Base-by-base conservation (phyloP, 306 rosid genomes). In the Heteromeles arbutifolia region DNA sequence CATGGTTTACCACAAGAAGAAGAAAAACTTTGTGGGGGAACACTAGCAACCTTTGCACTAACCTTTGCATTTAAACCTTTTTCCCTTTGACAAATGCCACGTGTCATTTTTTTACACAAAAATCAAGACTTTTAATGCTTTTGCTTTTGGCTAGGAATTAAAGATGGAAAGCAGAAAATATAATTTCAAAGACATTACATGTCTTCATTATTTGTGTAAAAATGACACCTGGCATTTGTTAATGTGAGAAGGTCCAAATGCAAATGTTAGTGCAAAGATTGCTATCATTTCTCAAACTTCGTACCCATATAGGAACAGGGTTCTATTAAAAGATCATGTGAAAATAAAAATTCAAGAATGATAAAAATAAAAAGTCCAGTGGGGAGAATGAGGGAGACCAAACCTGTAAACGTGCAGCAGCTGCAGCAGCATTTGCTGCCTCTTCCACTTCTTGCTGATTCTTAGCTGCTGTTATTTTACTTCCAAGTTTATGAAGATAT, bases 401-500 rank as follows among this genome's bases (percentile, higher is more conserved):
- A 78, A 72, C 98, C 97, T 95, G 98, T 83, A 87, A 80, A 61
- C 92, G 92, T 17, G 98, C 98, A 61, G 97, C 96, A 57, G 88
- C 88, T 61, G 98, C 96, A 26, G 98, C 96, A 39, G 91, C 82
- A 83, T 80, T 88, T 76, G 98, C 95, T 54, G 96, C 96, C 91
- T 95, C 98, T 81, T 90, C 93, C 77, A 92, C 88, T 76, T 95
- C 97, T 85, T 95, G 98, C 77, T 90, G 96, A 79, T 69, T 89
- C 83, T 95, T 95, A 53, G 98, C 89, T 79, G 93, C 85, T 25
- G 97, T 90, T 84, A 95, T 95, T 87, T 95, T 95, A 87, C 90
- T 84, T 82, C 98, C 98, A 74, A 95, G 82, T 77, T 92, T 95
- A 66, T 90, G 91, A 73, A 95, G 97, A 87, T 95, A 95, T 77